Evolutionary conservation across 2,329 filamentous ascomycete genomes (phyloP).

Genomic region (Calycina marina): DNA sequence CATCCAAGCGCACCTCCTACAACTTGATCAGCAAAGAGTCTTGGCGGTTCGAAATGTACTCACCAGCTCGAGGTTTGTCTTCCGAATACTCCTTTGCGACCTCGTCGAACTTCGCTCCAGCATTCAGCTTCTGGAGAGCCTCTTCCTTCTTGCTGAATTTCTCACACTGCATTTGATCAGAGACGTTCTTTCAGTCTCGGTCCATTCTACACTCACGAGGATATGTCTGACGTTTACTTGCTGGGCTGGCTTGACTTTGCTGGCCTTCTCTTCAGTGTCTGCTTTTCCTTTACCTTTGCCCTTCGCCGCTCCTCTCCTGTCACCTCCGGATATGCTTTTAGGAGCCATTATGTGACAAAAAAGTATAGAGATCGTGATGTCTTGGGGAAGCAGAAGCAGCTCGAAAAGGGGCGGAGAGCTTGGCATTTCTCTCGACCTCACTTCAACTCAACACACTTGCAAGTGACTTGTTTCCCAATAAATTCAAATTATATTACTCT

Average conservation of each 20-base stretch:
- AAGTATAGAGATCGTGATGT: not conserved
- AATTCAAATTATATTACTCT: no score
- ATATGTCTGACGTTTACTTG: conserved; percentile 65
- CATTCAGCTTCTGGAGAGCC: conserved; percentile 51
- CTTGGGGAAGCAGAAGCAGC: conserved; percentile 1
- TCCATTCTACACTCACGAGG: conserved; percentile 18
- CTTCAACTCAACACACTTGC: no score
- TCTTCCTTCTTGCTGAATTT: conserved; percentile 70
- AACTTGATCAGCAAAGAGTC: not conserved
- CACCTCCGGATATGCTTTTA: conserved; percentile 18
- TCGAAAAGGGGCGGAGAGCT: no score
- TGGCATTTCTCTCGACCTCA: no score
- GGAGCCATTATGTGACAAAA: conserved; percentile 19
- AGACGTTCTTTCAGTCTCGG: no score
- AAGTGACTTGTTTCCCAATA: no score
- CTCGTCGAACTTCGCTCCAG: conserved; percentile 57
- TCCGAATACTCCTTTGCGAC: conserved; percentile 60
- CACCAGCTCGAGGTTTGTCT: conserved; percentile 58
- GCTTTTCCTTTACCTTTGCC: conserved; percentile 26
- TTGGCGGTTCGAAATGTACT: conserved; percentile 4
- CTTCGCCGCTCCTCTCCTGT: conserved; percentile 17
- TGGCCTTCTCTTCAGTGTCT: conserved; percentile 24
- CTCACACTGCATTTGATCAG: conserved; percentile 36
- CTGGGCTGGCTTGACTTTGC: conserved; percentile 45
- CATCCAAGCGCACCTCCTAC: conserved; percentile 57